A percentile compares a stretch with the other conserved stretches of the same genome.
These are phyloP conservation scores for Colletotrichum destructivum DNA, from an alignment of 2,329 filamentous ascomycete species.

Conservation along the genomic window DNA sequence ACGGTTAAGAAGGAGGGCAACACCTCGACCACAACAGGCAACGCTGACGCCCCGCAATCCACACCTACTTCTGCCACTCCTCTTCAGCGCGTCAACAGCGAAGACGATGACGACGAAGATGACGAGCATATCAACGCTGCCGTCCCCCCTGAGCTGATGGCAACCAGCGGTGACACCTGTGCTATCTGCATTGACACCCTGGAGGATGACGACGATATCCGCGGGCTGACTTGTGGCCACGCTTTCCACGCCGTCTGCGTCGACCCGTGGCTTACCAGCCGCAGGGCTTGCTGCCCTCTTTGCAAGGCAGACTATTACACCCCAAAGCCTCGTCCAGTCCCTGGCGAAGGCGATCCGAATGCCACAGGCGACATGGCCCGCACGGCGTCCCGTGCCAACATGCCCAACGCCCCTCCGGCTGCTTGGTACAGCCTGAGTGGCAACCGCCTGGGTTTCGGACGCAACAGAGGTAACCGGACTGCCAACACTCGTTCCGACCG, in stretches of 20 bases:
- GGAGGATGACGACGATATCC: slow-evolving; percentile 95
- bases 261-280: slow-evolving; percentile 95
- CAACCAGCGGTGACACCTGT: slow-evolving; percentile 90
- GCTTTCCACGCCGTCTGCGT: slow-evolving; percentile 97
- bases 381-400: slow-evolving; percentile 62
- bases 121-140: slow-evolving; percentile 89
- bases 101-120: slow-evolving; percentile 75
- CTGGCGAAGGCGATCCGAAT: slow-evolving; percentile 58
- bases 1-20: slow-evolving; percentile 29
- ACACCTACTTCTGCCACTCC: slow-evolving; percentile 43
- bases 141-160: slow-evolving; percentile 84
- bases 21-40: slow-evolving; percentile 18
- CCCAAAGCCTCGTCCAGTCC: slow-evolving; percentile 83
- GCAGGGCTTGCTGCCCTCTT: slow-evolving; percentile 94
- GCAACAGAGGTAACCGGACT: slow-evolving; percentile 33
- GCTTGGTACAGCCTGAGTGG: slow-evolving; percentile 57
- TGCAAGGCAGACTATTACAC: slow-evolving; percentile 99
- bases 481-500: slow-evolving; percentile 34
- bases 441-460: slow-evolving; percentile 36
- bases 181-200: slow-evolving; percentile 96
- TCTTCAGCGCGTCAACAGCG: slow-evolving; percentile 61
- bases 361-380: slow-evolving; percentile 51
- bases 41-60: slow-evolving; percentile 10
- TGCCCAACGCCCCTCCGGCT: slow-evolving; percentile 59
- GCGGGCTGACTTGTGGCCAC: slow-evolving; percentile 95